Percentiles rank a stretch among this genome's conserved stretches.
Conservation (phyloP, 306 rosid species). For the Quercus variabilis region DNA sequence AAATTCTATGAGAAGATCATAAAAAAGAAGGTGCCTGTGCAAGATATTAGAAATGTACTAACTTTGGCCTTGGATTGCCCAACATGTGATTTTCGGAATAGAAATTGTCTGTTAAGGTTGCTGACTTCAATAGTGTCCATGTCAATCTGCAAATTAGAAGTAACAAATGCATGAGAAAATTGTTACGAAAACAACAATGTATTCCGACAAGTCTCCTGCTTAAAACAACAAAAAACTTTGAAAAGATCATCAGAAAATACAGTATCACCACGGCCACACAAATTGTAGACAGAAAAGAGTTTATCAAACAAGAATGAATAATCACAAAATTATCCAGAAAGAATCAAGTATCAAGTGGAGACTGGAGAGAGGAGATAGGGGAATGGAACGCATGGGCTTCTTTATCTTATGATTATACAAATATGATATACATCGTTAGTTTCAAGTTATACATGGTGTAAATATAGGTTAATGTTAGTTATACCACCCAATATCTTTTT, state of each 20-base stretch:
- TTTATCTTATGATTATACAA: not conserved
- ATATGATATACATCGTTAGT: too few species aligned
- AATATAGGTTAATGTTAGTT: too few species aligned
- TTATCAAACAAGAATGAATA: not conserved
- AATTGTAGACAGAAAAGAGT: not conserved
- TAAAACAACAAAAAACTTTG: constrained; percentile 6
- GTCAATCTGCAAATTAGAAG: constrained; percentile 71
- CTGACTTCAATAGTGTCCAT: constrained; percentile 99
- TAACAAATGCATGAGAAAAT: constrained; percentile 7
- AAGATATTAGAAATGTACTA: constrained; percentile 18
- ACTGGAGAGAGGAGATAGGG: not conserved
- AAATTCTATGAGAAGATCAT: constrained; percentile 24
- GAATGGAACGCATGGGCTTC: not conserved
- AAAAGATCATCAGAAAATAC: not conserved
- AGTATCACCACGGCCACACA: not conserved
- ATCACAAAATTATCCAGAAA: not conserved
- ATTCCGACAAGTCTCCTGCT: constrained; percentile 9
- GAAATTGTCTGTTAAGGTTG: constrained; percentile 97
- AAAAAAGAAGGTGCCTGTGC: constrained; percentile 12
- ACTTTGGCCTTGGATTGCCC: constrained; percentile 98
- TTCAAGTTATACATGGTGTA: too few species aligned
- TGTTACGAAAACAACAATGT: not conserved
- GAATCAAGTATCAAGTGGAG: not conserved
- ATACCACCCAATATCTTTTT: too few species aligned
- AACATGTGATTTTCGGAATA: constrained; percentile 95